A percentile compares a stretch with the other conserved stretches of the same genome.
These are phyloP conservation scores for Adenanthera pavonina DNA, from an alignment of 306 rosid genomes.

Conservation along the genomic window DNA sequence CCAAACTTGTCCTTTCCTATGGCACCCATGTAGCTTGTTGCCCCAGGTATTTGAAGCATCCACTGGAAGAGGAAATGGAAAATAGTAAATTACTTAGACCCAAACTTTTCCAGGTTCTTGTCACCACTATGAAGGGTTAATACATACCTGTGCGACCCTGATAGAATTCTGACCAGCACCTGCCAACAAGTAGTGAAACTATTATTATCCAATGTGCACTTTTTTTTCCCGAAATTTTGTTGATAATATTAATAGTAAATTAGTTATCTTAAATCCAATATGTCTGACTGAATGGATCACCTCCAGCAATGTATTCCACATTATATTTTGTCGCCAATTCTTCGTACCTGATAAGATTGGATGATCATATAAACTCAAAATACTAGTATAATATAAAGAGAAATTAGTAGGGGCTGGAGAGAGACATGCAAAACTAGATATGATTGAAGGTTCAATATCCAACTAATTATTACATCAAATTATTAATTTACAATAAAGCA, in stretches of 20 bases:
- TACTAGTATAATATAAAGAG: background rate
- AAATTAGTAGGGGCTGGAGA: background rate
- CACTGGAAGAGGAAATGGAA: constrained; percentile 56
- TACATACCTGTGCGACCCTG: constrained; percentile 85
- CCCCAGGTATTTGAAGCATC: constrained; percentile 89
- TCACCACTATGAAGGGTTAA: background rate
- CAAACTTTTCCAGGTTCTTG: constrained; percentile 18
- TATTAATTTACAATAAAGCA: background rate
- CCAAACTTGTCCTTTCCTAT: constrained; percentile 96
- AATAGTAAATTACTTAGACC: constrained; percentile 18
- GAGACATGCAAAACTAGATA: constrained; percentile 16
- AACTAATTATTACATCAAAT: constrained; percentile 13
- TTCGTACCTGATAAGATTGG: constrained; percentile 64
- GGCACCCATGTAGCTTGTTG: constrained; percentile 89
- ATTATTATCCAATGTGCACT: constrained; percentile 21
- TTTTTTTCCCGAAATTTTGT: background rate
- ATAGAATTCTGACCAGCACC: constrained; percentile 97
- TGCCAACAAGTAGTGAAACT: constrained; percentile 37
- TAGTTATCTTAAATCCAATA: constrained; percentile 25
- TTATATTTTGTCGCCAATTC: constrained; percentile 62
- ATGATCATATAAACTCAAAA: constrained; percentile 29
- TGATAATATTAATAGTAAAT: constrained; percentile 17
- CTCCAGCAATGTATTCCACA: constrained; percentile 98
- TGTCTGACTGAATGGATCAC: constrained; percentile 50
- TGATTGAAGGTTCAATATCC: background rate